Percentiles rank a stretch among this genome's conserved stretches.
Evolutionary conservation across 31 red algal genomes (phyloP).

Genomic region (Endocladia muricata): DNA sequence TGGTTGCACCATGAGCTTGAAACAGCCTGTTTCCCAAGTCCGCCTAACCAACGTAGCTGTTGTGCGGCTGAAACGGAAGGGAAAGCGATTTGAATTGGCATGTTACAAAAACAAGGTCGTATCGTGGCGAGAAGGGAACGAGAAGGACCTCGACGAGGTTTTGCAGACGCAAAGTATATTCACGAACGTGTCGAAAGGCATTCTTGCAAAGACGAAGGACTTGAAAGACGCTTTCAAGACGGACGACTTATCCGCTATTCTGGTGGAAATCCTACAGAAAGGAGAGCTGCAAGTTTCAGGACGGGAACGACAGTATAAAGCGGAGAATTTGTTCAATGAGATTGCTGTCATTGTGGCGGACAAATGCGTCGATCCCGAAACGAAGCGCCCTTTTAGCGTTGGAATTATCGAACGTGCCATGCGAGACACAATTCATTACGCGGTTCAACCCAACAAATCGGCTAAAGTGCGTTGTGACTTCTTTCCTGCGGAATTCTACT

Average conservation of each 20-base stretch:
- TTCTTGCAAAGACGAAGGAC: slow-evolving; percentile 86
- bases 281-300: slow-evolving; percentile 95
- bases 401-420: slow-evolving; percentile 82
- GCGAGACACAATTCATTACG: slow-evolving; percentile 80
- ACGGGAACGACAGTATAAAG: slow-evolving; percentile 80
- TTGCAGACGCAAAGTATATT: slow-evolving; percentile 93
- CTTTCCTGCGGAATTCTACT: background rate
- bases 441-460: slow-evolving; percentile 80
- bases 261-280: slow-evolving; percentile 72
- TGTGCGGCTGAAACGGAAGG: slow-evolving; percentile 72
- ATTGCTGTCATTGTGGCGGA: slow-evolving; percentile 87
- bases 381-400: slow-evolving; percentile 87
- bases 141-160: slow-evolving; percentile 93
- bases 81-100: slow-evolving; percentile 98
- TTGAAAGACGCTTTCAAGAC: slow-evolving; percentile 87
- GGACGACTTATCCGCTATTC: slow-evolving; percentile 54
- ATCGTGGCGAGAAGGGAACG: slow-evolving; percentile 84
- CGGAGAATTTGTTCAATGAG: slow-evolving; percentile 71
- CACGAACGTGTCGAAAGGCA: slow-evolving; percentile 96
- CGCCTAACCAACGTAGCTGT: slow-evolving; percentile 96
- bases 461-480: slow-evolving; percentile 55
- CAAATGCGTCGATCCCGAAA: slow-evolving; percentile 81
- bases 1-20: slow-evolving; percentile 45
- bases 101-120: slow-evolving; percentile 98
- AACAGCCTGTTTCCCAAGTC: slow-evolving; percentile 87